Base-by-base conservation (phyloP, 108 stramenopile species). In the Cyclotella sp. region DNA sequence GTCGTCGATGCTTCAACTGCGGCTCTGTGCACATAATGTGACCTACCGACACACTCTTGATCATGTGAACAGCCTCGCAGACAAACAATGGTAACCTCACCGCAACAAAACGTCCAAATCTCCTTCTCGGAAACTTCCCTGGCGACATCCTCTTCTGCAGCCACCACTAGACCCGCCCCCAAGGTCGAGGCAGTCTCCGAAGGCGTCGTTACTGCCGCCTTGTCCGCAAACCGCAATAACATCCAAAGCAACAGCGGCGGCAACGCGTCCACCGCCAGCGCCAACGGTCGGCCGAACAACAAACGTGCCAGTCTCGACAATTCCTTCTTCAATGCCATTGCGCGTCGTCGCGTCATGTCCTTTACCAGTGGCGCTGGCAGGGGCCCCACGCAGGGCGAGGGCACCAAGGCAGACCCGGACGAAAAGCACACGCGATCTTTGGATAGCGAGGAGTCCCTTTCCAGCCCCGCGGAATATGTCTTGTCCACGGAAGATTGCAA, bases 221-320 rank as follows among this genome's bases (percentile, higher is more conserved):
- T n/a, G 15, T n/a, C 47, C 6, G n/a, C 47, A 1, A 49, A 49
- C 18, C 1, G 18, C 47, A 9, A 49, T 49, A n/a, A 9, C 47
- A 49, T 3, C 47, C 3, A n/a, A 16, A 49, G 47, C 15, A 16
- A 9, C 47, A 49, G 47, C 9, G 34, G 6, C 34, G 34, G 34
- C 34, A 34, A 34, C 34, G 34, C 34, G 6, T 34, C 34, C 47
- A 49, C 15, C 6, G 3, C n/a, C n/a, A 49, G 9, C n/a, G 47
- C 2, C 47, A 49, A 49, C 47, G 47, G 47, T n/a, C 47, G 47
- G 1, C 47, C 47, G 18, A 49, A n/a, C 9, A 49, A 49, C 47
- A 49, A 49, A 9, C 47, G 47, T 7, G 47, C 47, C 47, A 49
- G 47, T n/a, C 47, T 49, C 47, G 47, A 49, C 47, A 49, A 49